phyloP scores from a whole-genome alignment of 352 stramenopile genomes.

The Plasmopara halstedii region DNA sequence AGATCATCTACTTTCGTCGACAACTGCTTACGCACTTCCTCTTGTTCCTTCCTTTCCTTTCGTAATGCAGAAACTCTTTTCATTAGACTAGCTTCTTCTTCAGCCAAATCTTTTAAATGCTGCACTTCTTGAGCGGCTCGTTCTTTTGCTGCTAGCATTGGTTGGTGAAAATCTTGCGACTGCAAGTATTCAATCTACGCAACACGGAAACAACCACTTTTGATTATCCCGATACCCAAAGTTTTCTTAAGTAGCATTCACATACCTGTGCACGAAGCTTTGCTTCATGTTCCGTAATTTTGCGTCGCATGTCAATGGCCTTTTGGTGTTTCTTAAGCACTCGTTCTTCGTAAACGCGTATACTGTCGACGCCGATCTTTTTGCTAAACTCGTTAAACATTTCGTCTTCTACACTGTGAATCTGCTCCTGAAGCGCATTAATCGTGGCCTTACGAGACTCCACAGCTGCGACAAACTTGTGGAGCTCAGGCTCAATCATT shows the following conservation, averaged over 20 bases:
- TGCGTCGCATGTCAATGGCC: constrained; percentile 56
- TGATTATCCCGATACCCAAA: constrained; percentile 1
- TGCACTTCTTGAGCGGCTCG: constrained; percentile 36
- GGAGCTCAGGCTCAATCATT: constrained; percentile 53
- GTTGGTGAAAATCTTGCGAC: constrained; percentile 55
- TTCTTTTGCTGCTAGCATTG: constrained; percentile 39
- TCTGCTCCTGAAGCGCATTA: constrained; percentile 40
- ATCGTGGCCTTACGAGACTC: constrained; percentile 39
- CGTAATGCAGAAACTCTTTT: constrained; percentile 46
- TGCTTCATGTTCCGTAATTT: constrained; percentile 71
- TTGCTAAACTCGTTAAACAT: constrained; percentile 82
- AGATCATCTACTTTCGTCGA: constrained; percentile 40
- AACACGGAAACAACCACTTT: neutral
- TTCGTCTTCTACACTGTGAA: constrained; percentile 74
- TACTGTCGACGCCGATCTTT: constrained; percentile 66
- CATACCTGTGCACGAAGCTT: constrained; percentile 75
- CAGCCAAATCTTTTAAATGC: constrained; percentile 42
- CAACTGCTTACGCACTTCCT: constrained; percentile 24
- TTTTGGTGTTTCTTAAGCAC: constrained; percentile 82
- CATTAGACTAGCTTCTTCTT: constrained; percentile 42
- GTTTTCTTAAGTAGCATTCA: neutral
- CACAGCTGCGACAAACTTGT: constrained; percentile 47
- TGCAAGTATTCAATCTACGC: constrained; percentile 51
- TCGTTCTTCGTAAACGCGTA: constrained; percentile 90
- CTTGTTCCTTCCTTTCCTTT: constrained; percentile 68